A percentile compares a stretch with the other conserved stretches of the same genome.
phyloP scores from a whole-genome alignment of 306 rosid species.

The Luffa acutangula region DNA sequence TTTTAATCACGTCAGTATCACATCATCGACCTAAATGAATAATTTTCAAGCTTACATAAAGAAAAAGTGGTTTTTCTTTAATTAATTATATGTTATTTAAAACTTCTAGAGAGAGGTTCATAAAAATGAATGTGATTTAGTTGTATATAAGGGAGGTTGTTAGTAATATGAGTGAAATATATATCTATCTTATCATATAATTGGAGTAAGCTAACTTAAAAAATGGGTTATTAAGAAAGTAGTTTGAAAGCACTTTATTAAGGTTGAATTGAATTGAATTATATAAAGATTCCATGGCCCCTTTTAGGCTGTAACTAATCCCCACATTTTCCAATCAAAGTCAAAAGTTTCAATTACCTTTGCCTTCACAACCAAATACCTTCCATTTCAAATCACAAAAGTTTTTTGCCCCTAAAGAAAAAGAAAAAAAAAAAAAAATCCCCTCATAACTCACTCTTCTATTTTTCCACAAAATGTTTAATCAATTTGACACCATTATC shows the following conservation, averaged over 20 bases:
- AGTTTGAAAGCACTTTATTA: slow-evolving; percentile 1
- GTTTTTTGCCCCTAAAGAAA: background rate
- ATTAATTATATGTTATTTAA: background rate
- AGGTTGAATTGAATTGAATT: background rate
- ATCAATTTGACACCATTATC: background rate
- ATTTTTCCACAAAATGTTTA: background rate
- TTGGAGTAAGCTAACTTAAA: slow-evolving; percentile 6
- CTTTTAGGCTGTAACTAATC: background rate
- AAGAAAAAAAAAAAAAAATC: background rate
- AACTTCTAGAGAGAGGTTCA: background rate
- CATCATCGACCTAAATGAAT: background rate
- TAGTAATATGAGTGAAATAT: background rate
- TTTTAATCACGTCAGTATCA: background rate
- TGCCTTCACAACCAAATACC: slow-evolving; percentile 47
- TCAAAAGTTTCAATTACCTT: slow-evolving; percentile 55
- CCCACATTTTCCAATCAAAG: slow-evolving; percentile 21
- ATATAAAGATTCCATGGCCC: background rate
- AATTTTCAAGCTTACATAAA: background rate
- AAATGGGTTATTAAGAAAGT: background rate
- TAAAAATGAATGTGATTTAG: background rate
- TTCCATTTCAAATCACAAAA: background rate
- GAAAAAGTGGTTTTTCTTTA: no score
- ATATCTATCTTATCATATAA: background rate
- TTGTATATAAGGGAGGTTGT: background rate
- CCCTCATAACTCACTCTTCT: background rate